phyloP scores from a whole-genome alignment of 2,329 filamentous ascomycete genomes.

The Fusarium caatingaense region DNA sequence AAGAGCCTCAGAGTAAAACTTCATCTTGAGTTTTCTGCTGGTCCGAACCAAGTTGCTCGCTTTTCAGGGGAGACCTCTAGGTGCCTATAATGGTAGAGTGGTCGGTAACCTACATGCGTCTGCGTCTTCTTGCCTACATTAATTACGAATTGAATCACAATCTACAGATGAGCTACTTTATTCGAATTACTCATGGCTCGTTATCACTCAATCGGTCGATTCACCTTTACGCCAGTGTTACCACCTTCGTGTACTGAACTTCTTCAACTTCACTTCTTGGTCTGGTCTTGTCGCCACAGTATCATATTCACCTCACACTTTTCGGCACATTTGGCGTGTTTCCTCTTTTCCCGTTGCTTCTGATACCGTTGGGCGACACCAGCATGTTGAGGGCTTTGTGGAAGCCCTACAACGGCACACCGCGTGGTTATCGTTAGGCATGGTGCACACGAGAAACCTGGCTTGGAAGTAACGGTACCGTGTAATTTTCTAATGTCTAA shows the following conservation, averaged over 20 bases:
- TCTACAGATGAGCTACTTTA: neutral
- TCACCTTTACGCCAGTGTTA: conserved; percentile 30
- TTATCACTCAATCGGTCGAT: conserved; percentile 3
- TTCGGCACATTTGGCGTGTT: neutral
- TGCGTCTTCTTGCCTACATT: neutral
- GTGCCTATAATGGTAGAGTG: neutral
- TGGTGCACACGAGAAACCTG: conserved; percentile 13
- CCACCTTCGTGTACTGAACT: conserved; percentile 23
- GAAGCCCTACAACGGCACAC: conserved; percentile 17
- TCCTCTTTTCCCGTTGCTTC: conserved; percentile 6
- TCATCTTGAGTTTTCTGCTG: neutral
- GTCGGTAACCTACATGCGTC: neutral
- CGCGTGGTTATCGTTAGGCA: conserved; percentile 11
- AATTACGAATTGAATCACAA: neutral
- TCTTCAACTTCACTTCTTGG: conserved; percentile 7
- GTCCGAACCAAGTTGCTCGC: neutral
- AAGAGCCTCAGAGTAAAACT: neutral
- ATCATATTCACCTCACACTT: neutral
- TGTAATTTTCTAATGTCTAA: conserved; percentile 17
- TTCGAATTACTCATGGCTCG: neutral
- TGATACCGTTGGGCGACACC: conserved; percentile 4
- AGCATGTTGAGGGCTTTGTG: conserved; percentile 11
- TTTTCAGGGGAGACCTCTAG: neutral
- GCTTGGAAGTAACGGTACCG: conserved; percentile 20
- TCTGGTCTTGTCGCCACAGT: neutral